Conservation (phyloP, 495 filamentous ascomycete genomes). For the Trichoderma erinaceum region DNA sequence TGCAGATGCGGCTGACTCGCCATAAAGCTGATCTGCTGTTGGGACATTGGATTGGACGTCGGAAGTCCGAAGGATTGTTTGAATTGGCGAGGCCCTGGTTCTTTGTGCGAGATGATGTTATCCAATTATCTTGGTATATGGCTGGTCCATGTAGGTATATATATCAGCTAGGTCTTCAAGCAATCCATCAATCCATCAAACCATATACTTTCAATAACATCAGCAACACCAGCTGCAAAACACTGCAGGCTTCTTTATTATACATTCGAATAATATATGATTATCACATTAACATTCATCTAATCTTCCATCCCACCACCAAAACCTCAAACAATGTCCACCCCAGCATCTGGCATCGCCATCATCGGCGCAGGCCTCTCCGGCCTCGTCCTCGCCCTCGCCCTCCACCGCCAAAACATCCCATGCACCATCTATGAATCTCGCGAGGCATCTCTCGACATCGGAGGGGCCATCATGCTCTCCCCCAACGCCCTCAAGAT, state of each 20-base stretch:
- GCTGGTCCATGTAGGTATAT: background rate
- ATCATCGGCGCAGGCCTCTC: constrained; percentile 24
- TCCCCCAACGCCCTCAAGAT: constrained; percentile 46
- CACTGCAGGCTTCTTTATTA: background rate
- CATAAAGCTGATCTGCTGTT: background rate
- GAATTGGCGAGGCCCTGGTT: background rate
- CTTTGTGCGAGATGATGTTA: background rate
- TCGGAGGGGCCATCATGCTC: constrained; percentile 48
- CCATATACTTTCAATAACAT: background rate
- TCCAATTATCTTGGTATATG: background rate
- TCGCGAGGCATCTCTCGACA: constrained; percentile 23
- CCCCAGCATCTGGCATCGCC: constrained; percentile 16
- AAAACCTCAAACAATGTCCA: constrained; percentile 7
- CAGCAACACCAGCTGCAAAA: background rate
- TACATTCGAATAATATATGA: background rate
- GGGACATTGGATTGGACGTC: background rate
- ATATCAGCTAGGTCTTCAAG: background rate
- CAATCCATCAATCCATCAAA: background rate
- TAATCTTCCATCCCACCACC: background rate
- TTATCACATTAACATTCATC: background rate
- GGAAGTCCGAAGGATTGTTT: background rate
- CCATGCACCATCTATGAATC: constrained; percentile 41
- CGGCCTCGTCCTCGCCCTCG: constrained; percentile 41
- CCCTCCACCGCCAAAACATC: constrained; percentile 35
- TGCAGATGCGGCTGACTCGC: too few relatives aligned